Base-by-base conservation (phyloP, 2,329 filamentous ascomycete genomes). In the Alternaria ethzedia region DNA sequence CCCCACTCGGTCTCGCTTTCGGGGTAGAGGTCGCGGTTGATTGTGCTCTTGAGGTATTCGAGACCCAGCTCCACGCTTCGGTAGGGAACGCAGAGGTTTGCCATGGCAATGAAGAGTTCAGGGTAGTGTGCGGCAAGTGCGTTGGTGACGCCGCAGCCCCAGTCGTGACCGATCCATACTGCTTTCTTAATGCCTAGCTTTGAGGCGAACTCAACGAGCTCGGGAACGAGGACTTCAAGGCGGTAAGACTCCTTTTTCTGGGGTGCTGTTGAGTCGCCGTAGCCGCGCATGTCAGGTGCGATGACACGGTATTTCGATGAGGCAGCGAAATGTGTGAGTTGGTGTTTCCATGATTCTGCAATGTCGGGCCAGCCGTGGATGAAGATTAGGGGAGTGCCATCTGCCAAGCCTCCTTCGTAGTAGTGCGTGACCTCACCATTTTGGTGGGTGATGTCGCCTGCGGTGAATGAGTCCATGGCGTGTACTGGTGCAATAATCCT, bases 101-200 rank as follows among this genome's bases (percentile, higher is more conserved):
- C 72, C 9, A 74, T 66, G 7, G 66, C 79, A 8, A 75, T 66
- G 57, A 75, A 78, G 6, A 73, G 64, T 23, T 80, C 74, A 0
- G 79, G 79, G 26, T 78, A 69, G 17, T 75, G 71, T 2, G 74
- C 69, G 6, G 74, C 75, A 20, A 79, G 68, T 6, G 69, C 65
- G 67, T 70, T 79, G 21, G 75, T 69, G 4, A 79, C 66, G 11
- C 74, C 77, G 17, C 72, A 75, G 28, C 79, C 79, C 83, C 83
- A 84, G 65, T 84, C 82, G 61, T 85, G 83, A 12, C 78, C 82
- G 32, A 84, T 72, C 83, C 84, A 86, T n/a, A 86, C 70, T 2
- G 83, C 83, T 8, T 78, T 76, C 0, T 73, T 61, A 20, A 83
- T 70, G 17, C 77, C 64, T 57, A 82, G 57, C 66, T 82, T 45